phyloP scores from a whole-genome alignment of 495 filamentous ascomycete species.

The Penicillium maclennaniae region DNA sequence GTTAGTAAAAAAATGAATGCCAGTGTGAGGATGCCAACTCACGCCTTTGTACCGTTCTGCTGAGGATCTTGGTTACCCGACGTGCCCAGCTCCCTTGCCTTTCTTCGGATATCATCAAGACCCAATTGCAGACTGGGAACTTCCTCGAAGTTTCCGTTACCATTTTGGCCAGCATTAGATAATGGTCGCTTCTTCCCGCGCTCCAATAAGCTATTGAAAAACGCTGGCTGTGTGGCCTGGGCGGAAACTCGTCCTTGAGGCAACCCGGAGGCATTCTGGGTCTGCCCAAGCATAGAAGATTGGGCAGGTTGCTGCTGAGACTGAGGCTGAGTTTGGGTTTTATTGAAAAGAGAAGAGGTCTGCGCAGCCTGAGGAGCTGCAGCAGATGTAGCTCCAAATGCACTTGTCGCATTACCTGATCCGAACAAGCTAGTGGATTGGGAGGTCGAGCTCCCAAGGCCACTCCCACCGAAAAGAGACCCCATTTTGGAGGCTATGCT shows the following conservation, averaged over 20 bases:
- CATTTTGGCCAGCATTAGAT: slow-evolving; percentile 33
- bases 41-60: slow-evolving; percentile 60
- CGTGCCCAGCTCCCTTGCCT: slow-evolving; percentile 72
- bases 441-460: slow-evolving; percentile 27
- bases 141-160: slow-evolving; percentile 43
- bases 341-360: slow-evolving; percentile 28
- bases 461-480: slow-evolving; percentile 37
- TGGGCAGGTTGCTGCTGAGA: slow-evolving; percentile 27
- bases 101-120: slow-evolving; percentile 79
- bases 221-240: slow-evolving; percentile 56
- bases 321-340: slow-evolving; percentile 17
- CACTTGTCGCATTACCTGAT: slow-evolving; percentile 28
- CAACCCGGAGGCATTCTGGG: slow-evolving; percentile 16
- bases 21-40: slow-evolving; percentile 19
- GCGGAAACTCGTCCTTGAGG: slow-evolving; percentile 18
- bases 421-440: slow-evolving; percentile 33
- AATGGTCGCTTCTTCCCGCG: slow-evolving; percentile 57
- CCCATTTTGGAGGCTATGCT: slow-evolving; percentile 25
- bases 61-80: slow-evolving; percentile 40
- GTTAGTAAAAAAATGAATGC: slow-evolving; percentile 7
- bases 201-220: slow-evolving; percentile 84
- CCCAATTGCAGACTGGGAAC: slow-evolving; percentile 69
- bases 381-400: slow-evolving; percentile 22
- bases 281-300: slow-evolving; percentile 32
- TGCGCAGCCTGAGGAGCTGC: slow-evolving; percentile 23